phyloP scores from a whole-genome alignment of 2,329 filamentous ascomycete species.

The Amauroascus verrucosus region DNA sequence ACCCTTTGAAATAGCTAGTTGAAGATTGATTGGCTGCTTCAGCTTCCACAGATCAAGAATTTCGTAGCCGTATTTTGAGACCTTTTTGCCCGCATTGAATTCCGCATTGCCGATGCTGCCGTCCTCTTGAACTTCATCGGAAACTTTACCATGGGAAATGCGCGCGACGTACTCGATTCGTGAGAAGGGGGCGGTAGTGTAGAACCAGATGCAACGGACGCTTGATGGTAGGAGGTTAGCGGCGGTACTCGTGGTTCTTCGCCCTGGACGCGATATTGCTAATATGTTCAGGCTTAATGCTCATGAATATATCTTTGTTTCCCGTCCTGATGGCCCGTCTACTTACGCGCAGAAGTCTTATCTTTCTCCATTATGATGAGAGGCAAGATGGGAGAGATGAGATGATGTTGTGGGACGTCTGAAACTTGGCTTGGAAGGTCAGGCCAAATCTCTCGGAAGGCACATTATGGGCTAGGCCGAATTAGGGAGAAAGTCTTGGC shows the following conservation, averaged over 20 bases:
- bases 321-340: neutral
- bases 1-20: conserved; percentile 45
- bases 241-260: conserved; percentile 47
- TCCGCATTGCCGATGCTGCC: conserved; percentile 44
- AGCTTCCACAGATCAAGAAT: conserved; percentile 51
- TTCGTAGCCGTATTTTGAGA: conserved; percentile 43
- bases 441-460: neutral
- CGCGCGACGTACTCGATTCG: conserved; percentile 51
- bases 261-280: conserved; percentile 40
- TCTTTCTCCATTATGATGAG: conserved; percentile 1
- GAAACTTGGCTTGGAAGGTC: neutral
- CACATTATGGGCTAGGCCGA: too few species aligned
- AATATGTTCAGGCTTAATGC: conserved; percentile 12
- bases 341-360: neutral
- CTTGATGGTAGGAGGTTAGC: conserved; percentile 46
- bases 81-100: conserved; percentile 39
- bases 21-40: conserved; percentile 47
- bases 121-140: conserved; percentile 39
- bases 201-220: conserved; percentile 54
- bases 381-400: neutral
- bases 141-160: conserved; percentile 40
- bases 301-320: conserved; percentile 13
- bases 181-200: conserved; percentile 40
- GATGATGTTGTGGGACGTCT: neutral
- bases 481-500: too few species aligned